A percentile compares a stretch with the other conserved stretches of the same genome.
Conservation (phyloP, 192 early-diverging fungal genomes). For the Rhizoclosmatium sp. region DNA sequence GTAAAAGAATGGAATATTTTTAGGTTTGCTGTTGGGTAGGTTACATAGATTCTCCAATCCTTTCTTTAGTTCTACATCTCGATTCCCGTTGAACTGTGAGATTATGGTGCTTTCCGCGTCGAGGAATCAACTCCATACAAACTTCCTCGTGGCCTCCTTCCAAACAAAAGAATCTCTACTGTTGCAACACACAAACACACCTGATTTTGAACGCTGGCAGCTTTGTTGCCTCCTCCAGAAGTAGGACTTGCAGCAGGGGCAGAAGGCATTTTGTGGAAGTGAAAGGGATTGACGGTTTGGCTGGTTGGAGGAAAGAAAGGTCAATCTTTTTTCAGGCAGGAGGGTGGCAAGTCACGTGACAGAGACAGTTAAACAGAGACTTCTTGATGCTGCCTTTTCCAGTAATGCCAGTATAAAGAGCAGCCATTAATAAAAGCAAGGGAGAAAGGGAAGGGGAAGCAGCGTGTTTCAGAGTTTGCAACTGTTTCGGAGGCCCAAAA, state of each 20-base stretch:
- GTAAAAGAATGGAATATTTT: neutral
- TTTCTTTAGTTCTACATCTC: neutral
- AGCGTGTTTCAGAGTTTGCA: too few relatives aligned
- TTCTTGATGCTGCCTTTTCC: too few relatives aligned
- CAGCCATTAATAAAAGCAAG: too few relatives aligned
- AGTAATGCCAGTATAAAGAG: too few relatives aligned
- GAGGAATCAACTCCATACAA: neutral
- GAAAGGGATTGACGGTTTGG: too few relatives aligned
- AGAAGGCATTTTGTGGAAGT: slow-evolving; percentile 14
- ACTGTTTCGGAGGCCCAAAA: too few relatives aligned
- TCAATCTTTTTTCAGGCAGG: too few relatives aligned
- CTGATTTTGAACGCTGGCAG: slow-evolving; percentile 33
- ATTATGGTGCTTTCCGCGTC: neutral
- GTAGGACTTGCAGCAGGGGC: neutral
- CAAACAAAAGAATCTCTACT: neutral
- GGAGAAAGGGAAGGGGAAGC: too few relatives aligned
- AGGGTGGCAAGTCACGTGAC: too few relatives aligned
- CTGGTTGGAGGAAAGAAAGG: too few relatives aligned
- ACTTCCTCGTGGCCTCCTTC: neutral
- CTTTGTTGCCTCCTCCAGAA: neutral
- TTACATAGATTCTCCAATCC: neutral
- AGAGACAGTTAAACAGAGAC: too few relatives aligned
- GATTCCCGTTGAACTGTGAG: neutral
- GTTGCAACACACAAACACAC: neutral
- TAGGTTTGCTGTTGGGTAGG: neutral